These are phyloP conservation scores for Setaria viridis DNA, from an alignment of 202 grass and related monocot species.

Conservation along the genomic window DNA sequence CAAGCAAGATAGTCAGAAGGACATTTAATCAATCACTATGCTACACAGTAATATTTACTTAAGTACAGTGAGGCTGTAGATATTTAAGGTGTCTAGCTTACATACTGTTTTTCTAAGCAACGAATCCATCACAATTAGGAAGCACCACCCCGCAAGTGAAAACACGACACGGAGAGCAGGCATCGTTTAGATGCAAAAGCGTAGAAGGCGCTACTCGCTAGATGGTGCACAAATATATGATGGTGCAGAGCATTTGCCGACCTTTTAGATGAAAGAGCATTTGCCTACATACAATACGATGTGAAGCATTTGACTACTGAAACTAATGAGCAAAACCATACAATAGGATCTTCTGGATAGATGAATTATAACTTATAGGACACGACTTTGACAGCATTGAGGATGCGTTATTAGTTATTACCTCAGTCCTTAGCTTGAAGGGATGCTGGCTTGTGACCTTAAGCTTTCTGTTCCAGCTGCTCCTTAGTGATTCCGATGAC, in stretches of 20 bases:
- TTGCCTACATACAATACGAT: no score
- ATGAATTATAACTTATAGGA: not conserved
- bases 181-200: no score
- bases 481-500: conserved; percentile 70
- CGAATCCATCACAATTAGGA: no score
- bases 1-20: not conserved
- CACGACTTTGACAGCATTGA: not conserved
- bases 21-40: not conserved
- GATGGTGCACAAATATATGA: no score
- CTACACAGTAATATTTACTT: not conserved
- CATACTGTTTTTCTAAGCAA: no score
- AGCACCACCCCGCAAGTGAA: no score
- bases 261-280: no score
- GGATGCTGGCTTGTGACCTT: conserved; percentile 91
- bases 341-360: not conserved
- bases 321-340: conserved; percentile 16
- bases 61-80: not conserved
- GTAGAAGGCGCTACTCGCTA: no score
- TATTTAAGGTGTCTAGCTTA: no score
- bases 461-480: conserved; percentile 84
- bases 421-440: conserved; percentile 98
- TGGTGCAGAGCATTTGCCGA: no score
- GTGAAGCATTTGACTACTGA: not conserved
- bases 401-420: conserved; percentile 50
- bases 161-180: no score